Percentiles rank a stretch among this genome's conserved stretches.
phyloP scores from a whole-genome alignment of 495 filamentous ascomycete genomes.

The Melanomma pulvis-pyrius region DNA sequence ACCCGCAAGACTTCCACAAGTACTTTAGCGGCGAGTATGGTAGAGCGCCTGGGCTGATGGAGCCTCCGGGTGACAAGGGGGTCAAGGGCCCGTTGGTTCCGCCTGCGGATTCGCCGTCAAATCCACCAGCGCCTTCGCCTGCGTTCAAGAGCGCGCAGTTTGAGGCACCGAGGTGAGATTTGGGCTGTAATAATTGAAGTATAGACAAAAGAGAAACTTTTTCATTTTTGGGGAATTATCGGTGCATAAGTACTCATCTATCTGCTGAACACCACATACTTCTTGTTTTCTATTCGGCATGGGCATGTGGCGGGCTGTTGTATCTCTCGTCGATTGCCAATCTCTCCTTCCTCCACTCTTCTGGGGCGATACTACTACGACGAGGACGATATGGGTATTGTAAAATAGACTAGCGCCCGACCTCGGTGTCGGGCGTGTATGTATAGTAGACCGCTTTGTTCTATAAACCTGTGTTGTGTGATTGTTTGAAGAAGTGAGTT shows the following conservation, averaged over 20 bases:
- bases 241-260: not conserved
- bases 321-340: not conserved
- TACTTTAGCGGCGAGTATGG: conserved; percentile 66
- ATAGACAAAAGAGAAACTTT: not conserved
- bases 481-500: too few species aligned
- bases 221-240: conserved; percentile 3
- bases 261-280: too few species aligned
- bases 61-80: conserved; percentile 29
- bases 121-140: conserved; percentile 6
- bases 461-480: too few species aligned
- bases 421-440: not conserved
- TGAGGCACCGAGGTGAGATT: conserved; percentile 8
- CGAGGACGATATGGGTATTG: not conserved
- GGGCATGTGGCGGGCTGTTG: not conserved
- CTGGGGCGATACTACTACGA: not conserved
- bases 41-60: conserved; percentile 32
- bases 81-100: conserved; percentile 35
- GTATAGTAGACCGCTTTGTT: not conserved
- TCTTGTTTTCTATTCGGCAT: too few species aligned
- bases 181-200: not conserved
- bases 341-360: not conserved
- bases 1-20: conserved; percentile 86
- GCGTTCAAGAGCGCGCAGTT: conserved; percentile 10
- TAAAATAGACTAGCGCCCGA: not conserved
- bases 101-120: conserved; percentile 14